These are phyloP conservation scores for Calocybe cyanea DNA, from an alignment of 768 basidiomycete genomes.

Conservation along the genomic window DNA sequence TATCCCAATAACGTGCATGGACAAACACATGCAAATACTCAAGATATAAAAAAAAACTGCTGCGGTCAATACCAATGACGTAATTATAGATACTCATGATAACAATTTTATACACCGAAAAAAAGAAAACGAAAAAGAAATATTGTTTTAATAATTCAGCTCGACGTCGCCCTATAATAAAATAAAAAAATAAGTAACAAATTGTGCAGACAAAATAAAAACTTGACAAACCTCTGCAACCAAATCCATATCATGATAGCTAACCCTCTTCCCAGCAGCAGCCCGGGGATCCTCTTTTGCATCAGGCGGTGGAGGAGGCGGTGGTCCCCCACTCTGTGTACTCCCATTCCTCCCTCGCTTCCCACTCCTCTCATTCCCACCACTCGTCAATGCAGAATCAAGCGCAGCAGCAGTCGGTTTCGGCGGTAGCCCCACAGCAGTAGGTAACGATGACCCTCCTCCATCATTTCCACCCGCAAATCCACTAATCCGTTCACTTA, in stretches of 20 bases:
- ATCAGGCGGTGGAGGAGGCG: constrained; percentile 81
- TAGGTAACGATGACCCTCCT: constrained; percentile 42
- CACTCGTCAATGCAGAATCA: constrained; percentile 47
- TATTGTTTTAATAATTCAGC: constrained; percentile 49
- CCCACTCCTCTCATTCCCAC: constrained; percentile 32
- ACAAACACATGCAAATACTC: no score
- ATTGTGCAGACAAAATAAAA: constrained; percentile 14
- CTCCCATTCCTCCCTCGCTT: constrained; percentile 32
- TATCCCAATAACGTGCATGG: no score
- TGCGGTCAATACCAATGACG: no score
- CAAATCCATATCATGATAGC: constrained; percentile 94
- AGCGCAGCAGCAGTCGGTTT: constrained; percentile 62
- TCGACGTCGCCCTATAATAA: constrained; percentile 67
- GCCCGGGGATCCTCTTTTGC: constrained; percentile 92
- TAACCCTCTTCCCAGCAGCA: constrained; percentile 82
- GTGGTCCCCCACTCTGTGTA: constrained; percentile 43
- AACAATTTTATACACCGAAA: no score
- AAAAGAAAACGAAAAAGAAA: no score
- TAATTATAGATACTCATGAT: no score
- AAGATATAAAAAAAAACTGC: no score
- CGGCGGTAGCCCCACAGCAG: constrained; percentile 72
- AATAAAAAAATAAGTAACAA: constrained; percentile 1
- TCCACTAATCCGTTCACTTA: constrained; percentile 81
- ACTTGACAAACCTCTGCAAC: constrained; percentile 66
- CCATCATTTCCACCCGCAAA: constrained; percentile 49